Conservation (phyloP, 2,329 filamentous ascomycete genomes). For the Talaromyces sp. region DNA sequence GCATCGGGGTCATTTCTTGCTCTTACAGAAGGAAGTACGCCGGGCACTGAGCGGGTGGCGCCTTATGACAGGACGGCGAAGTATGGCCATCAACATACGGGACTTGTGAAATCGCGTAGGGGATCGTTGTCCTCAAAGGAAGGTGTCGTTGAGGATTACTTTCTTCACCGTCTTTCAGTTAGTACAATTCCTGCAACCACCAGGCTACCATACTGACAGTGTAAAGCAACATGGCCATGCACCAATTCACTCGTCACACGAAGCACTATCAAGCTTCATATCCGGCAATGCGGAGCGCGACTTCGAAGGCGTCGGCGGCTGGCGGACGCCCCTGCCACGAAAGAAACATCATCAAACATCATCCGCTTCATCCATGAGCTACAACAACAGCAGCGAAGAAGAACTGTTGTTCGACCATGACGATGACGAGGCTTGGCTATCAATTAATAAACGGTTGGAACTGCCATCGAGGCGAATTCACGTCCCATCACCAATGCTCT, state of each 20-base stretch:
- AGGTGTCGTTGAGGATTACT: conserved; percentile 6
- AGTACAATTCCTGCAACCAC: background rate
- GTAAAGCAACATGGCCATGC: conserved; percentile 1
- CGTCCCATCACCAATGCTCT: conserved; percentile 13
- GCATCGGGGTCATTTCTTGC: conserved; percentile 13
- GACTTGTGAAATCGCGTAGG: background rate
- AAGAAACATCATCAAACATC: conserved; percentile 24
- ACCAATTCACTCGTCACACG: conserved; percentile 13
- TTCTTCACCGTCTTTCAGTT: conserved; percentile 2
- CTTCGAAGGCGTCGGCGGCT: conserved; percentile 45
- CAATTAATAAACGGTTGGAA: conserved; percentile 33
- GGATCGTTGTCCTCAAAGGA: conserved; percentile 8
- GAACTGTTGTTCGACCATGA: conserved; percentile 23
- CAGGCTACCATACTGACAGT: background rate
- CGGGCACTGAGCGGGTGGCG: conserved; percentile 1
- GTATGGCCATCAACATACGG: background rate
- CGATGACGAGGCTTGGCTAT: conserved; percentile 39
- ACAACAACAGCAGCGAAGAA: conserved; percentile 15
- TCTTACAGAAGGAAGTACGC: conserved; percentile 13
- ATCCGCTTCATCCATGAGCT: conserved; percentile 24
- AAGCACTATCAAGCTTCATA: conserved; percentile 27
- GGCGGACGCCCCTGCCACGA: conserved; percentile 28
- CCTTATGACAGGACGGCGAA: background rate
- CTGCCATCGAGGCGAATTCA: conserved; percentile 33
- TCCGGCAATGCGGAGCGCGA: conserved; percentile 38